A percentile compares a stretch with the other conserved stretches of the same genome.
These are phyloP conservation scores for Pythium phragmiticola DNA, from an alignment of 352 stramenopile species.

Conservation along the genomic window DNA sequence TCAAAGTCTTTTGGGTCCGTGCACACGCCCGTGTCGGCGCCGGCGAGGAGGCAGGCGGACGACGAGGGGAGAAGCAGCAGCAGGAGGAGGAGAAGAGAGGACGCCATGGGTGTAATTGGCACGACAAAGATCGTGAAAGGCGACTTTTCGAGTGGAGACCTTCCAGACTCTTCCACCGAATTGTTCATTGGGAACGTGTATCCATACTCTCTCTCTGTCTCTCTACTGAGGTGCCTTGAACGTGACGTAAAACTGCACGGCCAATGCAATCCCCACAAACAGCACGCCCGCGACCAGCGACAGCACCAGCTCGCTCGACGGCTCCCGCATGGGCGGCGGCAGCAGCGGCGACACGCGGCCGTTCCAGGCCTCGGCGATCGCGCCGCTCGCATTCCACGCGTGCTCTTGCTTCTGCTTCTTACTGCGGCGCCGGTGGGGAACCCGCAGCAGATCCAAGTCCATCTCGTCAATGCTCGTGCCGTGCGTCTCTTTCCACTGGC, in stretches of 20 bases:
- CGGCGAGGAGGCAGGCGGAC: conserved; percentile 42
- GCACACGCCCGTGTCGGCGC: conserved; percentile 62
- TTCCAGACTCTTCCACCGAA: neutral
- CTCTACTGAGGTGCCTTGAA: conserved; percentile 12
- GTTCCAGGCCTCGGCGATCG: conserved; percentile 6
- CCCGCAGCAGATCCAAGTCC: conserved; percentile 24
- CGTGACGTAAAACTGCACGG: conserved; percentile 26
- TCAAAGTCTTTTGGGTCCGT: conserved; percentile 61
- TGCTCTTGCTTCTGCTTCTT: neutral
- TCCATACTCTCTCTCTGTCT: neutral
- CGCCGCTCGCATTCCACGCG: neutral
- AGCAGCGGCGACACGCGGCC: conserved; percentile 11
- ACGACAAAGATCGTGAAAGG: neutral
- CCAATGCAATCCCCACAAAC: conserved; percentile 23
- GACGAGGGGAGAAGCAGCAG: neutral
- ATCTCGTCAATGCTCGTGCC: conserved; percentile 36
- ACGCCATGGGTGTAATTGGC: neutral
- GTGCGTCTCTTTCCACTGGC: conserved; percentile 33
- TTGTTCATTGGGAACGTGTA: neutral
- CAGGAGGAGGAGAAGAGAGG: neutral
- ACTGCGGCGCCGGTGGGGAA: neutral
- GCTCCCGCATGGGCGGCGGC: conserved; percentile 6
- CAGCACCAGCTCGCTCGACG: conserved; percentile 11
- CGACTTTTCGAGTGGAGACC: neutral
- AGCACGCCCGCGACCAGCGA: conserved; percentile 14